phyloP scores from a whole-genome alignment of 2,329 filamentous ascomycete genomes.

The Neonectria hederae region DNA sequence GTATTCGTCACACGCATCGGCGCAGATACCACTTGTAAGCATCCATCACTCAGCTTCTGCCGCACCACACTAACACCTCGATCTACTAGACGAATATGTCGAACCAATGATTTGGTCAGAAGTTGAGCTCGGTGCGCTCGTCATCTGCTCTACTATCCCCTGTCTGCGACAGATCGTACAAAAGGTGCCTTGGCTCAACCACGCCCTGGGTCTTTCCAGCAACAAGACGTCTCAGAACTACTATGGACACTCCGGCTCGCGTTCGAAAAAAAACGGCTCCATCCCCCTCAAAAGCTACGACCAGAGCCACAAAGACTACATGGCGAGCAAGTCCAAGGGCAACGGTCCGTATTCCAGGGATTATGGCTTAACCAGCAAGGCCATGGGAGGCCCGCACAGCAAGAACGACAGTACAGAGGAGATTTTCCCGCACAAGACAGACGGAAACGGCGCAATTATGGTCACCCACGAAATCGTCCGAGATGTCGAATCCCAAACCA shows the following conservation, averaged over 20 bases:
- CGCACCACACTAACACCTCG: background rate
- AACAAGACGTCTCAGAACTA: slow-evolving; percentile 26
- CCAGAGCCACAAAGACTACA: slow-evolving; percentile 25
- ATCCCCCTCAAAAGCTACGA: slow-evolving; percentile 31
- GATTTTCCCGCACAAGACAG: slow-evolving; percentile 33
- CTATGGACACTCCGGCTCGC: slow-evolving; percentile 15
- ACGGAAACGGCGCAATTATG: slow-evolving; percentile 35
- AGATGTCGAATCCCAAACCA: slow-evolving; percentile 28
- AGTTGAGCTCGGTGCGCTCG: slow-evolving; percentile 44
- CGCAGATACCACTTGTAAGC: slow-evolving; percentile 39
- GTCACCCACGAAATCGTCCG: slow-evolving; percentile 28
- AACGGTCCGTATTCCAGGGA: background rate
- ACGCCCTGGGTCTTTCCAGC: slow-evolving; percentile 42
- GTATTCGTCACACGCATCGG: slow-evolving; percentile 39
- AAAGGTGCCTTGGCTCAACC: slow-evolving; percentile 43
- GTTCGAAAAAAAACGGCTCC: slow-evolving; percentile 22
- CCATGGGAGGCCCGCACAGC: slow-evolving; percentile 27
- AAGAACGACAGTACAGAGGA: slow-evolving; percentile 37
- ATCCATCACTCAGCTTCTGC: background rate
- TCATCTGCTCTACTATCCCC: slow-evolving; percentile 47
- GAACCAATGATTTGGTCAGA: slow-evolving; percentile 45
- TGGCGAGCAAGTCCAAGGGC: slow-evolving; percentile 23
- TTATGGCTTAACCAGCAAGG: slow-evolving; percentile 32
- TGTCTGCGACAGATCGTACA: slow-evolving; percentile 44
- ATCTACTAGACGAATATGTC: slow-evolving; percentile 37